A percentile compares a stretch with the other conserved stretches of the same genome.
Evolutionary conservation across 192 early-diverging fungal species (phyloP).

Genomic region (Glomus cerebriforme): DNA sequence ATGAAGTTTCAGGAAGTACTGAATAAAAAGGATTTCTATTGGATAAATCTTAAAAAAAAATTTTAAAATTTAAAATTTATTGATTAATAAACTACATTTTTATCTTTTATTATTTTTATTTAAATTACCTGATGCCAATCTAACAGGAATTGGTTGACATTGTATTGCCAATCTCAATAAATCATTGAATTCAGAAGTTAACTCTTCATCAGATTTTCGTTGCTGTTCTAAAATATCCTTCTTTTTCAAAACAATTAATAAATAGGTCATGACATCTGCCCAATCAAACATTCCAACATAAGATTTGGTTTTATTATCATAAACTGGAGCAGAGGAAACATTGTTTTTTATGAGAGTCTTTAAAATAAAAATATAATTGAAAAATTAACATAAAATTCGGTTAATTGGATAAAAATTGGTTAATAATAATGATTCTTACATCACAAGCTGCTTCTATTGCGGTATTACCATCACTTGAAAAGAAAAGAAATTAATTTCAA

Average conservation of each 20-base stretch:
- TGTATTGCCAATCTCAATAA: constrained; percentile 54
- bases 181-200: constrained; percentile 59
- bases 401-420: background rate
- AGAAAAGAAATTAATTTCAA: background rate
- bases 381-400: background rate
- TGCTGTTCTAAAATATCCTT: constrained; percentile 40
- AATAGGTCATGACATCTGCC: constrained; percentile 77
- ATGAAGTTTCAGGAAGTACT: constrained; percentile 72
- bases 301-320: constrained; percentile 52
- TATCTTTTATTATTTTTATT: background rate
- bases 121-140: constrained; percentile 59
- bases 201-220: constrained; percentile 34
- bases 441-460: constrained; percentile 74
- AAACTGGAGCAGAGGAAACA: constrained; percentile 82
- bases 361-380: background rate
- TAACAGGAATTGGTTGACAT: constrained; percentile 59
- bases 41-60: constrained; percentile 62
- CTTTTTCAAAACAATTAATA: constrained; percentile 66
- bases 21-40: constrained; percentile 83
- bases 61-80: background rate
- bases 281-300: constrained; percentile 88
- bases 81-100: background rate
- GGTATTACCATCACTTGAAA: constrained; percentile 51
- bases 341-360: constrained; percentile 66
- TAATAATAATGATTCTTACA: constrained; percentile 26